Evolutionary conservation across 768 basidiomycete genomes (phyloP), one percentile per base, ranked within the genome.

Genomic region (Leucogyrophana mollusca): DNA sequence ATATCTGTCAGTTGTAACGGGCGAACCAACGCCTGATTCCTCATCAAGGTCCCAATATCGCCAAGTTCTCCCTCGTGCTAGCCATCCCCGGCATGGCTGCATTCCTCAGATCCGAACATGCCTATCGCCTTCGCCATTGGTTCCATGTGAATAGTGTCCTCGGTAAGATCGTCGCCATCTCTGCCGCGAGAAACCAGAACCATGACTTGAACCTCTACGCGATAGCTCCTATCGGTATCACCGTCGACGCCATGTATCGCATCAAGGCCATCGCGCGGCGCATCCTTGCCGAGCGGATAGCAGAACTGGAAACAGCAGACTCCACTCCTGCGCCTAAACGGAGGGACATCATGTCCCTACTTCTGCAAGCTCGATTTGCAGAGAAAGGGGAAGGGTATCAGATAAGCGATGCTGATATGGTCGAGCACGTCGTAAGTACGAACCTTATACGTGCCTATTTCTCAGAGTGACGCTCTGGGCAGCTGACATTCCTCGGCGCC

Each of bases 301-400:
- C 45, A 4, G 76, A 76, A 16, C 34, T 45, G 10, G 57, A 67
- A 11, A 47, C 71, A n/a, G n/a, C n/a, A n/a, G n/a, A n/a, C n/a
- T n/a, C n/a, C n/a, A n/a, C n/a, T n/a, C n/a, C n/a, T 9, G 33
- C 55, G 9, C 46, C 59, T 10, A 65, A 55, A 7, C 77, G 78
- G 55, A 65, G 67, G 39, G 77, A 79, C 62, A 74, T 79, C 39
- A 79, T 78, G 77, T 71, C 67, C 41, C 49, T 78, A n/a, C 64
- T 79, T 1, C 71, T 78, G 10, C 66, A 72, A 20, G 71, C 74
- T 9, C 62, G 73, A 17, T 71, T 68, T 47, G 67, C 64, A 8
- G 70, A 70, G 20, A 23, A 66, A 64, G 23, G n/a, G 10, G 63
- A 62, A 11, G 53, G 48, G 13, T 76, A 74, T 51, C 53, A 59